Base-by-base conservation (phyloP, 2,329 filamentous ascomycete species). In the Chaetomiaceae sp. region DNA sequence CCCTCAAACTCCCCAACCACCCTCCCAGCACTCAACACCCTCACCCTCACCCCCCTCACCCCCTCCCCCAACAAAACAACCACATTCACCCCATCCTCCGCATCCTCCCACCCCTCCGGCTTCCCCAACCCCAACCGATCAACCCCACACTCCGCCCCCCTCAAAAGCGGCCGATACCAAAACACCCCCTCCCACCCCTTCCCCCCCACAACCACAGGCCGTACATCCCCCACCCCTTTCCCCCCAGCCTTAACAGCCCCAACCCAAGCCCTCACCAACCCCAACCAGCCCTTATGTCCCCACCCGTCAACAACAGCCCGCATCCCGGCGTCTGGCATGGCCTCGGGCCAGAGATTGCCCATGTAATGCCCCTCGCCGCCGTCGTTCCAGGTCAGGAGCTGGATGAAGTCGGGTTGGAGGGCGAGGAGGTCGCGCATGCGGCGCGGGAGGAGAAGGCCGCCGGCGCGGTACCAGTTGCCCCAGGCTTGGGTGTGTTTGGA, bases 121-220 rank as follows among this genome's bases (percentile, higher is more conserved):
- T 19, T 37, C 33, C 43, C 33, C 33, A 45, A 19, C 33, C 43
- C 44, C 23, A 39, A 20, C 44, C 25, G 6, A 39, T 46, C 44
- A 6, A 10, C 8, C 7, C 44, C 25, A 6, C 44, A 38, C 34
- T 46, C 34, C 10, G 17, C 23, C 12, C 16, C 34, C 44, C 39
- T 46, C 34, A 46, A 31, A 5, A 46, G 14, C 12, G 44, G 34
- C 44, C 34, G n/a, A 39, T 46, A 46, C 44, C 44, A 46, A 46
- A 46, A 39, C 44, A n/a, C 44, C 34, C 21, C 44, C 25, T 16
- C 16, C 31, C 30, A 30, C 34, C 19, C 20, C 20, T 23, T 12
- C 16, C 19, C 23, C 23, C 23, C 25, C 10, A 7, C 25, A 4
- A n/a, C 23, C 12, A 30, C 6, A 5, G 23, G 34, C 12, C 7